Evolutionary conservation across 2,329 filamentous ascomycete species (phyloP), one percentile per base, ranked within the genome.

Genomic region (Fusarium proliferatum): DNA sequence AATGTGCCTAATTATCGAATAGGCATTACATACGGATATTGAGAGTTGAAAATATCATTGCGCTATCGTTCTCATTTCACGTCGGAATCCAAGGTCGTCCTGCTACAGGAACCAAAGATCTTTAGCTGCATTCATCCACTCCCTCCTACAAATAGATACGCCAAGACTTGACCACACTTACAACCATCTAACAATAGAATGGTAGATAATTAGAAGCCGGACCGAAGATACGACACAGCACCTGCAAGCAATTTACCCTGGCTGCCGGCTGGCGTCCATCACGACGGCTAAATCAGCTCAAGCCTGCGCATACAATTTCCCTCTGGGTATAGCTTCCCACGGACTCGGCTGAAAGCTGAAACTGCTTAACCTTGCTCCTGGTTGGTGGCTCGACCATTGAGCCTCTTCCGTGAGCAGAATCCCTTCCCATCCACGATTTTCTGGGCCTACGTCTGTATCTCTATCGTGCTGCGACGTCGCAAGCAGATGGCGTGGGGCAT

Each of bases 311-410:
- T 73, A 61, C 65, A 62, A 51, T 55, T 68, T 61, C 75, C 75
- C 67, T 76, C 73, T 56, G 49, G 62, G 61, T 49, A 19, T 64
- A 56, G 62, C 64, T 69, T 64, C 52, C 59, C 55, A 63, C 59
- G 53, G 66, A 62, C 60, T 69, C 66, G 62, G 63, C 72, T 66
- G 71, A 75, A 71, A 76, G 67, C 75, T 74, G 73, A 77, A 76
- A 76, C 74, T 60, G 48, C 59, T 64, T 65, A 69, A 59, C 71
- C 71, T 68, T 43, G 62, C 46, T 63, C 70, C 70, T 62, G 39
- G 69, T 67, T 62, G 61, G 51, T 38, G 46, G 52, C 48, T 71
- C 64, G 48, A 49, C 36, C 59, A 57, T 64, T 59, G 51, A 72
- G 55, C 48, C 71, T 73, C 67, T 67, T 49, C 67, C 57, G 49